Base-by-base conservation (phyloP, 805 yeast genomes). In the Metschnikowia dekortorum region DNA sequence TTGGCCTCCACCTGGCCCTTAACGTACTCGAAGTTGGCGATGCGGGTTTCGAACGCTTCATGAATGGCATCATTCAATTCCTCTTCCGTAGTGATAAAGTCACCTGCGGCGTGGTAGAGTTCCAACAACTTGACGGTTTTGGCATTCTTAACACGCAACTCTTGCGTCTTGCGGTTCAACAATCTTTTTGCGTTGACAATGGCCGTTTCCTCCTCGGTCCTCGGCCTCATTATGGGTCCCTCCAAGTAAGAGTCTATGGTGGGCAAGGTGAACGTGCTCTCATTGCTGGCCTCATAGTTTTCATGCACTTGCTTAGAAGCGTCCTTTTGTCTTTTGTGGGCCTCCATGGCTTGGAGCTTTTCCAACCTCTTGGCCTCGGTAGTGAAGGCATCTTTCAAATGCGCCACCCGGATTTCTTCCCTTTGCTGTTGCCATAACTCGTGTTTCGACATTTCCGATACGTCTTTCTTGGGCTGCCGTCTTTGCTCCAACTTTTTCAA, bases 201-300 rank as follows among this genome's bases (percentile, higher is more conserved):
- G 47, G 75, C 78, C 46, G 69, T 65, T 68, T 91, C 96, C 60
- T 84, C 94, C 26, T 70, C 74, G 0, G 95, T 85, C 66, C 96
- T 79, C 43, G 70, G 79, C 62, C 86, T 78, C 75, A 91, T 80
- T 53, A 89, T 69, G 13, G 92, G 87, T 2, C 87, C 88, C 22
- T 77, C 66, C 53, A 88, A 67, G 55, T 82, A 75, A 36, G 78
- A 75, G 59, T 85, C 89, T 50, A 90, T 73, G 1, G 96, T 86
- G 43, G 97, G 97, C 46, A 89, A 73, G 1, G 96, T 88, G 61
- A 85, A 77, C 59, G 74, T 71, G 44, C 81, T 75, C 26, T 89
- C 84, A 46, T 73, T 75, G 6, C 79, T 67, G 55, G 75, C 76
- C 48, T 76, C 77, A 47, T 70, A 50, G 38, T 38, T 63, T 34